Evolutionary conservation across 768 basidiomycete species (phyloP).

Genomic region (Rhizopogon vesiculosus): DNA sequence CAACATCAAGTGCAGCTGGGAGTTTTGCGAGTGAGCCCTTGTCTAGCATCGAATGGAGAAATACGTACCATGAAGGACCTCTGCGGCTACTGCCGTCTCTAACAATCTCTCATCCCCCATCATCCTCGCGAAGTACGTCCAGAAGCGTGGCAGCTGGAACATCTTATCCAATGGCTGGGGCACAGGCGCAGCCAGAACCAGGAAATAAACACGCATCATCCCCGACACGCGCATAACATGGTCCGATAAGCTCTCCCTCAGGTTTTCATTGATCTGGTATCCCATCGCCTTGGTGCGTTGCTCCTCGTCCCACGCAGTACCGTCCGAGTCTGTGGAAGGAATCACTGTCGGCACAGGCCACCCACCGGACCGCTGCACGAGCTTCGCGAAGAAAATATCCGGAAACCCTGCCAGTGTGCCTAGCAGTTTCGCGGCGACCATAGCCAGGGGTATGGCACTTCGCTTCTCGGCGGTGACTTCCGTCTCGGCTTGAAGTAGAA

Average conservation of each 20-base stretch:
- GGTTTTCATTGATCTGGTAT: slow-evolving; percentile 37
- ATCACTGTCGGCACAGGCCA: slow-evolving; percentile 77
- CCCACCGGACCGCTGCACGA: slow-evolving; percentile 83
- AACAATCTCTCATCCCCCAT: slow-evolving; percentile 47
- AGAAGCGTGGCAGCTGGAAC: slow-evolving; percentile 62
- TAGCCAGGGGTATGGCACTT: slow-evolving; percentile 79
- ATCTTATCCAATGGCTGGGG: slow-evolving; percentile 40
- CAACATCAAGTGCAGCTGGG: slow-evolving; percentile 66
- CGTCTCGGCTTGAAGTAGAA: slow-evolving; percentile 89
- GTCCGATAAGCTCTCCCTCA: slow-evolving; percentile 55
- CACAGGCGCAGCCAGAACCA: slow-evolving; percentile 45
- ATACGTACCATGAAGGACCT: slow-evolving; percentile 59
- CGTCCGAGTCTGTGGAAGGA: slow-evolving; percentile 47
- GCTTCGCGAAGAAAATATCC: slow-evolving; percentile 75
- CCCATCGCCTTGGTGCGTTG: slow-evolving; percentile 52
- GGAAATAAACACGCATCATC: slow-evolving; percentile 84
- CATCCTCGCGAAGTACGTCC: slow-evolving; percentile 71
- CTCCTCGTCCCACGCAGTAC: slow-evolving; percentile 37
- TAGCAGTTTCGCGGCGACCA: slow-evolving; percentile 69
- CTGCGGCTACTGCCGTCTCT: slow-evolving; percentile 54
- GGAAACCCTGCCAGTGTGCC: slow-evolving; percentile 53
- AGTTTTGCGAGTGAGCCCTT: slow-evolving; percentile 4
- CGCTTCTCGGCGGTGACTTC: slow-evolving; percentile 89
- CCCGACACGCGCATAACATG: slow-evolving; percentile 69
- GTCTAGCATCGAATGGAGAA: slow-evolving; percentile 2